phyloP scores from a whole-genome alignment of 331 rosid species.

The Malus hybrid region DNA sequence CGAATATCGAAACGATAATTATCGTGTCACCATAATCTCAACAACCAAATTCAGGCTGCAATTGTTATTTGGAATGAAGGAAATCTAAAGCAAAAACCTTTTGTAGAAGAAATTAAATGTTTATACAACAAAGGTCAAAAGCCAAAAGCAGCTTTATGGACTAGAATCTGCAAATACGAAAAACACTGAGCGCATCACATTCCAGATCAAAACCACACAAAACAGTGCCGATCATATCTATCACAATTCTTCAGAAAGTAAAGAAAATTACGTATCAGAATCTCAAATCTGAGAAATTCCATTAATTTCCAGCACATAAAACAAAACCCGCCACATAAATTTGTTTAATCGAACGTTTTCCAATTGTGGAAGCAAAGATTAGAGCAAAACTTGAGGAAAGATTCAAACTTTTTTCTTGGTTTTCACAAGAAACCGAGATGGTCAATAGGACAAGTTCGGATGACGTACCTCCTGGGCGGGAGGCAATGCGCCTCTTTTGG shows the following conservation, averaged over 20 bases:
- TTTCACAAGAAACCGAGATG: not conserved
- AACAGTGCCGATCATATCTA: not conserved
- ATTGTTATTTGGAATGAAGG: not conserved
- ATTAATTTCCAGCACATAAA: not conserved
- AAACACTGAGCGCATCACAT: not conserved
- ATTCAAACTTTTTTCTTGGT: not conserved
- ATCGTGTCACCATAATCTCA: not conserved
- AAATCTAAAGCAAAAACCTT: not conserved
- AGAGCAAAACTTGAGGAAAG: not conserved
- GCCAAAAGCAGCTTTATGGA: not conserved
- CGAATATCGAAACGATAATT: not conserved
- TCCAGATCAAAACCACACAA: not conserved
- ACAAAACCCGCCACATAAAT: not conserved
- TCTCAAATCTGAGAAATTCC: not conserved
- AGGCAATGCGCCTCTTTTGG: conserved; percentile 56
- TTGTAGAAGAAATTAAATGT: not conserved
- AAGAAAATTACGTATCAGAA: not conserved
- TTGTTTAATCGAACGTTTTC: not conserved
- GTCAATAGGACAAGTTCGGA: not conserved
- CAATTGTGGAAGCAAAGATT: not conserved
- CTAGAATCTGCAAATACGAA: not conserved
- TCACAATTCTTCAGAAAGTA: not conserved
- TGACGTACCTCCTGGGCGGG: conserved; percentile 69
- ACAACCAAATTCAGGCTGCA: not conserved
- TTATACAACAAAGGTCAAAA: not conserved